Evolutionary conservation across 176 grass and related monocot species (phyloP), one percentile per base, ranked within the genome.

Genomic region (Cymbopogon citratus): DNA sequence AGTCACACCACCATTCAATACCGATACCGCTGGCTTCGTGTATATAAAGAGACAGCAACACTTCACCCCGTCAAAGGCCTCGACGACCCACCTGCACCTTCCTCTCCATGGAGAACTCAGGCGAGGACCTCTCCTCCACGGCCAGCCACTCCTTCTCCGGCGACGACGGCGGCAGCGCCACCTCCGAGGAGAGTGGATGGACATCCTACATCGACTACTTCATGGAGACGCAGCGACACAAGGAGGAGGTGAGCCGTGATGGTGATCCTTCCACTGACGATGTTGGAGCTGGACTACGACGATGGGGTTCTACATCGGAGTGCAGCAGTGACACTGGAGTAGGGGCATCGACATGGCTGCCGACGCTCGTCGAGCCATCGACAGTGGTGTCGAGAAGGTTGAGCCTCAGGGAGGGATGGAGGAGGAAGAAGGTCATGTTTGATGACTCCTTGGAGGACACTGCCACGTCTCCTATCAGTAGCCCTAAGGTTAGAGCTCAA

Each of bases 361-460:
- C 8, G 38, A 25, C 5, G 1, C 51, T 85, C 21, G 14, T 21
- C 13, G 38, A 78, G 21, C 51, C 83, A 9, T 71, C 65, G 19
- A 9, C 38, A 9, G 52, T 62, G 39, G 83, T 33, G 27, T 63
- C 74, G 51, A 71, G 28, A 43, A 85, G 83, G 23, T 46, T 77
- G 82, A 77, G 26, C 25, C 41, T 71, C 5, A 49, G 40, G 83
- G 44, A 70, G 45, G 13, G 23, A 15, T 60, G 76, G 24, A 66
- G 60, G 62, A 57, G 10, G 76, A 84, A 69, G 87, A 52, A 31
- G 43, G 41, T 66, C 38, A 0, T 80, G 69, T 13, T 14, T 51
- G 87, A 88, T 41, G 87, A 88, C 9, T 80, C 87, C 16, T 68
- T 88, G 81, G 81, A 88, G 43, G 87, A 88, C 46, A 88, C 87